Evolutionary conservation across 441 rosid species (phyloP), one percentile per base, ranked within the genome.

Genomic region (Mallotus japonicus): DNA sequence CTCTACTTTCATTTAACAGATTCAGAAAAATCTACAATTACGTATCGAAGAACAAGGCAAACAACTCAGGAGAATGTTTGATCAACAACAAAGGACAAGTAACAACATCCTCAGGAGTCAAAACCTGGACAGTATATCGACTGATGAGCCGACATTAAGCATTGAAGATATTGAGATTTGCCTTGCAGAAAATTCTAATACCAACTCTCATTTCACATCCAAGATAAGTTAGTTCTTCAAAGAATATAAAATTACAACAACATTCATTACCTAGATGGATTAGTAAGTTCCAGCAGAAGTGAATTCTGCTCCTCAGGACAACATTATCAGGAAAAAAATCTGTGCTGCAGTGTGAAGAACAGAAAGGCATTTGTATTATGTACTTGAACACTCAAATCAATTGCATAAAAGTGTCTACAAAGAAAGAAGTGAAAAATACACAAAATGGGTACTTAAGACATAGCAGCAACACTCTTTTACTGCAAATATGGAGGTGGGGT

Each of bases 21-120:
- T 89, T 78, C 98, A 90, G 69, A 78, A 93, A 77, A 88, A 80
- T 67, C 83, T 95, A 62, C 99, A 95, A 67, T 13, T 95, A 76
- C 70, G 79, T 56, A 92, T 91, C 28, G 99, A 95, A 83, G 97
- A 90, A 73, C 99, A 95, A 80, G 96, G 95, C 62, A 84, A 77
- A 80, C 88, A 91, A 42, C 87, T 95, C 24, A 86, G 84, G 83
- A 82, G 70, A 83, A 87, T 95, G 96, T 88, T 92, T 71, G 96
- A 92, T 67, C 87, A 88, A 74, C 99, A 89, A 69, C 91, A 84
- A 70, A 87, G 82, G 78, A 79, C 85, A 49, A 87, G 65, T 24
- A 81, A 81, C 57, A 76, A 75, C 73, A 82, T 80, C 49, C 49
- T 79, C 51, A 83, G 76, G 73, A 73, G 62, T 64, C 84, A 83